Conservation (phyloP, 2,329 filamentous ascomycete species). For the Fusarium sublunatum region DNA sequence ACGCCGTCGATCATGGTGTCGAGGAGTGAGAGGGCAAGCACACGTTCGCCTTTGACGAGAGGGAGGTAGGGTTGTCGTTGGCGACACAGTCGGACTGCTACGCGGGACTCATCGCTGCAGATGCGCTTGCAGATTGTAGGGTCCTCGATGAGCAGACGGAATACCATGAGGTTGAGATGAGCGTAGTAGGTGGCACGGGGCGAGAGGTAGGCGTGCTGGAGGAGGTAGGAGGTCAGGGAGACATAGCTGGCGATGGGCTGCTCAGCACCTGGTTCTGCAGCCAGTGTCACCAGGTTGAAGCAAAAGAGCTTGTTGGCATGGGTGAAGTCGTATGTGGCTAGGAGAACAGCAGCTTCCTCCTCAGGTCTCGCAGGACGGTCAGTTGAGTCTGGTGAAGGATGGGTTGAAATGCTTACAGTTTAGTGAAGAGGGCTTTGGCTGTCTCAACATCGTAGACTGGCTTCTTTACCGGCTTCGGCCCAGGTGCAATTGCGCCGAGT, state of each 20-base stretch:
- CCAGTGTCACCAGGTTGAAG: conserved; percentile 77
- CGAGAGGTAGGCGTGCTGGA: conserved; percentile 92
- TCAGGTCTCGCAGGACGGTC: conserved; percentile 69
- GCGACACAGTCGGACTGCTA: conserved; percentile 83
- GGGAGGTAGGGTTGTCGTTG: conserved; percentile 90
- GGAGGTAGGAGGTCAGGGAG: conserved; percentile 89
- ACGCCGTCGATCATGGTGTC: conserved; percentile 91
- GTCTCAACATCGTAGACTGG: conserved; percentile 78
- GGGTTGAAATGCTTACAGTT: conserved; percentile 69
- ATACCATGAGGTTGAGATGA: conserved; percentile 83
- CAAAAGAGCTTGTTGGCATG: conserved; percentile 97
- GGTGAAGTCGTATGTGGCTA: conserved; percentile 92
- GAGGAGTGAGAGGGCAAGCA: conserved; percentile 79
- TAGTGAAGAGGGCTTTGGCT: conserved; percentile 82
- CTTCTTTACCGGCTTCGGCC: conserved; percentile 69
- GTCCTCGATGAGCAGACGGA: conserved; percentile 90
- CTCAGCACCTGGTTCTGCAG: conserved; percentile 72
- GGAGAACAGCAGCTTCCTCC: conserved; percentile 79
- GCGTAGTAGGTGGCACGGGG: conserved; percentile 82
- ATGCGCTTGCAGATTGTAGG: conserved; percentile 82
- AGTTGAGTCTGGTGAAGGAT: not conserved
- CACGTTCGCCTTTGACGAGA: conserved; percentile 75
- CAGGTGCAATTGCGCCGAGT: conserved; percentile 78
- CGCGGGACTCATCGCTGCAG: conserved; percentile 81
- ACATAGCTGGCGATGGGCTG: conserved; percentile 84